A percentile compares a stretch with the other conserved stretches of the same genome.
phyloP scores from a whole-genome alignment of 2,329 filamentous ascomycete genomes.

The Sporothrix dimorphospora region DNA sequence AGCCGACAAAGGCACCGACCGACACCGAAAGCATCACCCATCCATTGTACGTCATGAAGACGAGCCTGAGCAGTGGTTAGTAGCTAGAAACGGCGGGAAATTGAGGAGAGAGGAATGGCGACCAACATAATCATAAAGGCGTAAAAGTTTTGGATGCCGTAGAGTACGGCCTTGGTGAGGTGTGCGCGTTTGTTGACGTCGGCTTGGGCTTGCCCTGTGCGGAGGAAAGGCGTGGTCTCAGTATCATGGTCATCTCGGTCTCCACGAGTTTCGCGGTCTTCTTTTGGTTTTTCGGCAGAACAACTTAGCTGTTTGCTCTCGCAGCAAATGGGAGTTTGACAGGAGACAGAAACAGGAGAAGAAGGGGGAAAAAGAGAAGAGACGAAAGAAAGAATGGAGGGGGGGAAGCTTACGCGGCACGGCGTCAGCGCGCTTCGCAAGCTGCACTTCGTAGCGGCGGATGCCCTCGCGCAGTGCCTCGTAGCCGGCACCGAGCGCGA shows the following conservation, averaged over 20 bases:
- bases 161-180: slow-evolving; percentile 78
- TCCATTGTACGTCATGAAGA: slow-evolving; percentile 99
- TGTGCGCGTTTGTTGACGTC: slow-evolving; percentile 69
- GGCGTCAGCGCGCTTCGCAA: slow-evolving; percentile 52
- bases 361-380: slow-evolving; percentile 15
- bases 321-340: slow-evolving; percentile 10
- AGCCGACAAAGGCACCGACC: slow-evolving; percentile 86
- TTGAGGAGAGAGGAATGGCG: neutral
- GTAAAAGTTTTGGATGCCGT: slow-evolving; percentile 95
- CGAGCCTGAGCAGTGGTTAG: slow-evolving; percentile 69
- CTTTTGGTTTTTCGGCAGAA: slow-evolving; percentile 13
- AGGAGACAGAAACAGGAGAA: slow-evolving; percentile 2
- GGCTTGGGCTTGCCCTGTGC: slow-evolving; percentile 72
- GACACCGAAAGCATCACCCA: slow-evolving; percentile 95
- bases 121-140: slow-evolving; percentile 99
- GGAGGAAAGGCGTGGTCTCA: slow-evolving; percentile 66
- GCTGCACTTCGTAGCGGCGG: slow-evolving; percentile 71
- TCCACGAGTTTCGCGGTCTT: slow-evolving; percentile 21
- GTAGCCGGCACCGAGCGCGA: slow-evolving; percentile 87
- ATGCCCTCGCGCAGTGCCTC: slow-evolving; percentile 81
- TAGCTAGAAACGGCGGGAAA: neutral
- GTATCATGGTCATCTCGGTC: slow-evolving; percentile 50
- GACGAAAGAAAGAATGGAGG: neutral
- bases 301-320: slow-evolving; percentile 27
- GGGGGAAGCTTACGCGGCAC: slow-evolving; percentile 54